Percentiles rank a stretch among this genome's conserved stretches.
phyloP scores from a whole-genome alignment of 2,329 filamentous ascomycete species.

The Metarhizium sp. region DNA sequence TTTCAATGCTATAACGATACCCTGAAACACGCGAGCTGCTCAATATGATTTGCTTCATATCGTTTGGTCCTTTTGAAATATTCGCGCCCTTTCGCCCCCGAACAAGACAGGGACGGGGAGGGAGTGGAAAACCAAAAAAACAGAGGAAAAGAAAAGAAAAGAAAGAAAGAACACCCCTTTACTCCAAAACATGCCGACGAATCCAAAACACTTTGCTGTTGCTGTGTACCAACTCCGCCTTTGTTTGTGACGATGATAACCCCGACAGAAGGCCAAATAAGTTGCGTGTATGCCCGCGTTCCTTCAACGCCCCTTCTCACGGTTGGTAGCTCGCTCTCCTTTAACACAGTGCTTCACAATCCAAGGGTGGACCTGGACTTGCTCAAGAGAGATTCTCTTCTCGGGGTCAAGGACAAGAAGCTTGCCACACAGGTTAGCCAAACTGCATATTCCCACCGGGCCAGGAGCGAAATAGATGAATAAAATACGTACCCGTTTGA shows the following conservation, averaged over 20 bases:
- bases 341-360: constrained; percentile 88
- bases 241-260: constrained; percentile 2
- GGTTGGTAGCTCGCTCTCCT: constrained; percentile 43
- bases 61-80: background rate
- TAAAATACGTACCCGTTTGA: constrained; percentile 62
- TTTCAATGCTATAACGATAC: constrained; percentile 1
- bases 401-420: constrained; percentile 87
- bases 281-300: constrained; percentile 12
- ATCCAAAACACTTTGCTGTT: constrained; percentile 9
- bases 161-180: background rate
- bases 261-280: constrained; percentile 6
- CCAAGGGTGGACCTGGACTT: constrained; percentile 88
- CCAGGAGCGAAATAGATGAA: background rate
- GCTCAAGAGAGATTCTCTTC: constrained; percentile 82
- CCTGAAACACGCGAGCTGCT: background rate
- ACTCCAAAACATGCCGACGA: constrained; percentile 22
- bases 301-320: constrained; percentile 30
- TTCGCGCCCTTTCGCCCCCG: too few species aligned
- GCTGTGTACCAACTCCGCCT: constrained; percentile 7
- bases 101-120: background rate
- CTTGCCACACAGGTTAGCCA: constrained; percentile 34
- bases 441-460: background rate
- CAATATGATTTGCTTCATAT: background rate
- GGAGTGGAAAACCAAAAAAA: background rate
- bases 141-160: background rate